Percentiles rank a stretch among this genome's conserved stretches.
Evolutionary conservation across 768 basidiomycete species (phyloP).

Genomic region (Phylloporus rhodoxanthus): DNA sequence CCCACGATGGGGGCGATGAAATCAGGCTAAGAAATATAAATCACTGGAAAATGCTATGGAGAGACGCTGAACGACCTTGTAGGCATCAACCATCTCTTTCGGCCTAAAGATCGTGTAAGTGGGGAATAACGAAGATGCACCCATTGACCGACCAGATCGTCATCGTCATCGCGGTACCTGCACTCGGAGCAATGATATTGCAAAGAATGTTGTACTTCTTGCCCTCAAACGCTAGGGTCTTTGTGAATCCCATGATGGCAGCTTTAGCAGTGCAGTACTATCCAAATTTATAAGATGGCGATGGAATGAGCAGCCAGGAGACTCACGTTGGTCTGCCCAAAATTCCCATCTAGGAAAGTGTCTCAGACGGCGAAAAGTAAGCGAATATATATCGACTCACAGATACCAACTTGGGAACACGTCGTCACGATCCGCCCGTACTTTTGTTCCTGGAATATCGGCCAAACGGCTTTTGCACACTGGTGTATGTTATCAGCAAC

Average conservation of each 20-base stretch:
- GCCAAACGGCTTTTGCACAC: slow-evolving; percentile 95
- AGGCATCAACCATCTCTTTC: slow-evolving; percentile 81
- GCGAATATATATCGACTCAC: slow-evolving; percentile 41
- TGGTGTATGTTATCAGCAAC: slow-evolving; percentile 26
- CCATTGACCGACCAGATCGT: slow-evolving; percentile 52
- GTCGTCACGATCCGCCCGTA: slow-evolving; percentile 94
- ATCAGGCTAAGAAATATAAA: slow-evolving; percentile 54
- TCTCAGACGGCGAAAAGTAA: not conserved
- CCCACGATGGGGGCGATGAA: slow-evolving; percentile 91
- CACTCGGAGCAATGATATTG: slow-evolving; percentile 83
- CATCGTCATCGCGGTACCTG: slow-evolving; percentile 88
- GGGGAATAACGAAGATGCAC: not conserved
- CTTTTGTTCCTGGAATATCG: slow-evolving; percentile 92
- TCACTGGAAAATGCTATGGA: not conserved
- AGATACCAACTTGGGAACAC: slow-evolving; percentile 88
- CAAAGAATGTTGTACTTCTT: slow-evolving; percentile 84
- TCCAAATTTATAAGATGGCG: not conserved
- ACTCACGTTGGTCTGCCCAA: slow-evolving; percentile 84
- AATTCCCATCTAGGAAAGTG: slow-evolving; percentile 71
- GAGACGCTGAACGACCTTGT: slow-evolving; percentile 52
- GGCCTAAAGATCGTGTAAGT: slow-evolving; percentile 40
- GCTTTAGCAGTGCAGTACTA: slow-evolving; percentile 92
- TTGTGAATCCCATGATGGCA: slow-evolving; percentile 85
- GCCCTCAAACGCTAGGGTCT: slow-evolving; percentile 87
- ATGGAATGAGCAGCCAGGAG: not conserved